Percentiles rank a stretch among this genome's conserved stretches.
phyloP scores from a whole-genome alignment of 1,284 basidiomycete species.

The Trametes versicolor region DNA sequence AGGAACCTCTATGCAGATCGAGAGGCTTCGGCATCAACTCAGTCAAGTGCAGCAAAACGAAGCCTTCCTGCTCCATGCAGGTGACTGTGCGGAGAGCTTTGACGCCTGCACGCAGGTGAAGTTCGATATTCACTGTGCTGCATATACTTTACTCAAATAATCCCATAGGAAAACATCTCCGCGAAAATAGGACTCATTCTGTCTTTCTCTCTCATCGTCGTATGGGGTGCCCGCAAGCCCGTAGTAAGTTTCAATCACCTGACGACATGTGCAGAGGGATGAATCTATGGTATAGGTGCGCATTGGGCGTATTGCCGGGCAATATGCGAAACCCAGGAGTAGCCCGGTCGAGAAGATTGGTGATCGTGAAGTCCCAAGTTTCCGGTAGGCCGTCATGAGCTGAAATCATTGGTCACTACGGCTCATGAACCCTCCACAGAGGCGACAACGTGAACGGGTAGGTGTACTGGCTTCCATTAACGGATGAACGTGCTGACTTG shows the following conservation, averaged over 20 bases:
- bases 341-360: conserved; percentile 85
- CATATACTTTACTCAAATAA: neutral
- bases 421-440: conserved; percentile 50
- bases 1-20: conserved; percentile 65
- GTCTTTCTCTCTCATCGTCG: conserved; percentile 94
- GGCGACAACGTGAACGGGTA: conserved; percentile 97
- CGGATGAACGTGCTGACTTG: neutral
- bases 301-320: conserved; percentile 93
- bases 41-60: conserved; percentile 85
- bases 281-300: conserved; percentile 63
- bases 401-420: neutral
- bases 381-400: conserved; percentile 62
- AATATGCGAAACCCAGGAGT: conserved; percentile 96
- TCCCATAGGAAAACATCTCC: conserved; percentile 85
- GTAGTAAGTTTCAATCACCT: conserved; percentile 62
- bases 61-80: conserved; percentile 95
- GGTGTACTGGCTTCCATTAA: conserved; percentile 24
- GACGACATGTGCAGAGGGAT: neutral
- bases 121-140: conserved; percentile 17
- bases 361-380: conserved; percentile 78
- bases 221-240: conserved; percentile 94
- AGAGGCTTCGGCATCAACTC: conserved; percentile 85
- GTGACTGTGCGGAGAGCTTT: conserved; percentile 97
- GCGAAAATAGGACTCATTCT: conserved; percentile 95
- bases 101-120: conserved; percentile 88